Evolutionary conservation across 192 early-diverging fungal species (phyloP).

Genomic region (Entomortierella chlamydospora): DNA sequence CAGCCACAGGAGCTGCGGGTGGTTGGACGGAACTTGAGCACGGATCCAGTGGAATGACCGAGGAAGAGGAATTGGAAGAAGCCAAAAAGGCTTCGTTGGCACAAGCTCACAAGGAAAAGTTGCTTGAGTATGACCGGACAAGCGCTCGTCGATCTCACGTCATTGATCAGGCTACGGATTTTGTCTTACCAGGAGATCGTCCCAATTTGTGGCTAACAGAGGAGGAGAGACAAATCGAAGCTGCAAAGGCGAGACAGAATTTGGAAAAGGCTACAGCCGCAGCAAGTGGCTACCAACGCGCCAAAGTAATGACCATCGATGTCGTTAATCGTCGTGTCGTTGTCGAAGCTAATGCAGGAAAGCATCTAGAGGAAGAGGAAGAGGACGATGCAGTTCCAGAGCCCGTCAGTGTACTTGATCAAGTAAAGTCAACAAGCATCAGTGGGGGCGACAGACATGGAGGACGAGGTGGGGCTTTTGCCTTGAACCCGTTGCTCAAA

Average conservation of each 20-base stretch:
- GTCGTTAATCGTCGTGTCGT: slow-evolving; percentile 55
- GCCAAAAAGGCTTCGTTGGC: slow-evolving; percentile 53
- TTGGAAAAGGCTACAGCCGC: slow-evolving; percentile 49
- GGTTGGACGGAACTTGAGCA: slow-evolving; percentile 23
- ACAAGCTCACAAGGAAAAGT: slow-evolving; percentile 61
- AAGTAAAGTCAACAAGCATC: slow-evolving; percentile 41
- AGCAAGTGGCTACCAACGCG: slow-evolving; percentile 46
- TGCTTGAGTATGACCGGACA: slow-evolving; percentile 62
- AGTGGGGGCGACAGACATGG: slow-evolving; percentile 50
- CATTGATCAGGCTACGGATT: slow-evolving; percentile 66
- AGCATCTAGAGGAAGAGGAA: slow-evolving; percentile 18
- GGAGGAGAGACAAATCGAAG: slow-evolving; percentile 55
- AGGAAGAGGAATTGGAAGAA: slow-evolving; percentile 58
- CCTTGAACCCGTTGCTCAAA: slow-evolving; percentile 38
- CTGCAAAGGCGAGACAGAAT: slow-evolving; percentile 61
- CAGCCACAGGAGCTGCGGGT: slow-evolving; percentile 30
- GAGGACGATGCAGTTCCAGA: slow-evolving; percentile 53
- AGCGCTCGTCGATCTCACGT: slow-evolving; percentile 57
- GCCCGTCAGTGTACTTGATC: slow-evolving; percentile 32
- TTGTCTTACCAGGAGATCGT: slow-evolving; percentile 65
- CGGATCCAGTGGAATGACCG: slow-evolving; percentile 43
- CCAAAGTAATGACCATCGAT: slow-evolving; percentile 67
- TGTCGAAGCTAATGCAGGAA: slow-evolving; percentile 39
- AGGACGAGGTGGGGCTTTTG: slow-evolving; percentile 44
- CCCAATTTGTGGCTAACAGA: slow-evolving; percentile 61